Percentiles rank a stretch among this genome's conserved stretches.
Evolutionary conservation across 1,139 yeast genomes (phyloP).

Genomic region (Suhomyces yuchorum): DNA sequence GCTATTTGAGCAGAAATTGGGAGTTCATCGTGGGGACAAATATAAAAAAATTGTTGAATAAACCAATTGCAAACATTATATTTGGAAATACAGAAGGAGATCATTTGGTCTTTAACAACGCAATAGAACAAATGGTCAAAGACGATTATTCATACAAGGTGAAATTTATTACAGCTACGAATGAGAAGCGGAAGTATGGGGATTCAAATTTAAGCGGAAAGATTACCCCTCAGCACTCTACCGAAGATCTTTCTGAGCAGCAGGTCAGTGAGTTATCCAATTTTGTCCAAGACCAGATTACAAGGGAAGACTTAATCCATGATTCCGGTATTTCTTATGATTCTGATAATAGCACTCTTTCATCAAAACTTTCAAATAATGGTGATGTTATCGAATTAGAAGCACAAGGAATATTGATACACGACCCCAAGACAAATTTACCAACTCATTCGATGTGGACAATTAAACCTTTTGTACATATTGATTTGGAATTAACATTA

Average conservation of each 20-base stretch:
- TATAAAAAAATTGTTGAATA: conserved; percentile 53
- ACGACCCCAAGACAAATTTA: conserved; percentile 55
- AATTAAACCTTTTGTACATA: conserved; percentile 70
- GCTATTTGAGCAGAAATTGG: conserved; percentile 78
- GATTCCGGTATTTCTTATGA: conserved; percentile 12
- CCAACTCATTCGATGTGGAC: conserved; percentile 95
- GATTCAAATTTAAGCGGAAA: conserved; percentile 21
- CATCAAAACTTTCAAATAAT: conserved; percentile 49
- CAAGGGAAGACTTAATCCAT: conserved; percentile 5
- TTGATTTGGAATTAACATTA: conserved; percentile 62
- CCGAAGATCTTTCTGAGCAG: conserved; percentile 15
- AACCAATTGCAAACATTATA: conserved; percentile 65
- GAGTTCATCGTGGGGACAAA: conserved; percentile 70
- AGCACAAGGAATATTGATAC: conserved; percentile 95
- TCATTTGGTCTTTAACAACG: conserved; percentile 65
- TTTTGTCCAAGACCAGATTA: neutral
- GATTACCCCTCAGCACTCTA: conserved; percentile 32
- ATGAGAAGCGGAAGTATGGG: conserved; percentile 23
- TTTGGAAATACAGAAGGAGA: conserved; percentile 67
- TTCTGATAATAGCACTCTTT: conserved; percentile 24
- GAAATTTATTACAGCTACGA: conserved; percentile 63
- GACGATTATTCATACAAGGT: conserved; percentile 82
- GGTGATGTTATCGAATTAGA: conserved; percentile 74
- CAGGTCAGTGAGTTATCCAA: neutral
- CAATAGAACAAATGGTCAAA: conserved; percentile 67